Percentiles rank a stretch among this genome's conserved stretches.
These are phyloP conservation scores for Aspergillus asperescens DNA, from an alignment of 495 filamentous ascomycete genomes.

Conservation along the genomic window DNA sequence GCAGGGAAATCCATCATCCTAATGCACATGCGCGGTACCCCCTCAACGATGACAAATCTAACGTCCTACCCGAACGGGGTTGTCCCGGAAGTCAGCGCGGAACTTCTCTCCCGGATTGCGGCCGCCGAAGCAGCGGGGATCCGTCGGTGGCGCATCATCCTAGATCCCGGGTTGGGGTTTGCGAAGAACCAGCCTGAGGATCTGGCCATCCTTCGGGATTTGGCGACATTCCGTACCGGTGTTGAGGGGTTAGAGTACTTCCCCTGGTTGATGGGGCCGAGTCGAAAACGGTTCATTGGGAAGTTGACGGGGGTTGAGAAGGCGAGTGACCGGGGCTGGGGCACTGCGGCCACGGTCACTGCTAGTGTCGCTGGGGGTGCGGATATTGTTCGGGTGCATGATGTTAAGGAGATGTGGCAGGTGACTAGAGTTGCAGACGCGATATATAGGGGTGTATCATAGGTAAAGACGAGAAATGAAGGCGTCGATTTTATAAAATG, in stretches of 20 bases:
- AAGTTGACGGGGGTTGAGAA: constrained; percentile 71
- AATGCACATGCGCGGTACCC: constrained; percentile 94
- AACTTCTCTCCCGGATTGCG: constrained; percentile 63
- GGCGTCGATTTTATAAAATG: not conserved
- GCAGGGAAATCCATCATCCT: constrained; percentile 79
- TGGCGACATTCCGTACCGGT: constrained; percentile 53
- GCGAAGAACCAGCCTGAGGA: constrained; percentile 80
- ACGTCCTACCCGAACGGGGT: constrained; percentile 70
- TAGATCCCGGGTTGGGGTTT: constrained; percentile 93
- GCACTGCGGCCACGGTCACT: constrained; percentile 83
- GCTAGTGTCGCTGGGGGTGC: constrained; percentile 87
- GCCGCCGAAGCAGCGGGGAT: constrained; percentile 81
- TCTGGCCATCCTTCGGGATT: constrained; percentile 64
- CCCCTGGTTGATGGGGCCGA: constrained; percentile 87
- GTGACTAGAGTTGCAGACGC: constrained; percentile 88
- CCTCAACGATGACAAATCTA: constrained; percentile 71
- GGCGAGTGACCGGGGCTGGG: constrained; percentile 64
- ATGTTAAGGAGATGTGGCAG: constrained; percentile 83
- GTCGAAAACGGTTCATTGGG: constrained; percentile 87
- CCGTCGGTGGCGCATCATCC: constrained; percentile 85
- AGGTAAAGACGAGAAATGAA: not conserved
- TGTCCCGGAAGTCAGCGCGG: constrained; percentile 60
- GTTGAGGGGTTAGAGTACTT: constrained; percentile 62
- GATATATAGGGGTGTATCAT: constrained; percentile 57
- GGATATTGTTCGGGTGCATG: constrained; percentile 92